Conservation (phyloP, 1,139 yeast species). For the Yarrowia galli region DNA sequence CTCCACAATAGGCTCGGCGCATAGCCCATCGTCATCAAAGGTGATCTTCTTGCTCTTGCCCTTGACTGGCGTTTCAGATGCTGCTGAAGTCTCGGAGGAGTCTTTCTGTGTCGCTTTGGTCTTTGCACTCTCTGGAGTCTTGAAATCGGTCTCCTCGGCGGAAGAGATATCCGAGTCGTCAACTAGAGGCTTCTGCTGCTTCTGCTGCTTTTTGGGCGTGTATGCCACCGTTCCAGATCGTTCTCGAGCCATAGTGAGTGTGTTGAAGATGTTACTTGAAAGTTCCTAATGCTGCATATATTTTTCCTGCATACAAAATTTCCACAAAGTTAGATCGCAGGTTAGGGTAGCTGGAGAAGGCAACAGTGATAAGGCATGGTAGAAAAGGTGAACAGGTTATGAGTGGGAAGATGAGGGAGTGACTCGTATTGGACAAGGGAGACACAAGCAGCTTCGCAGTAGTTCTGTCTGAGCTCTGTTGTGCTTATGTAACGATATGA, state of each 20-base stretch:
- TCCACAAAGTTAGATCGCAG: neutral
- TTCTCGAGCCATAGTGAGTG: constrained; percentile 35
- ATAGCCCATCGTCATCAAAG: constrained; percentile 17
- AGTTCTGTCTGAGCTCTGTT: too few species aligned
- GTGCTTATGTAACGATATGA: too few species aligned
- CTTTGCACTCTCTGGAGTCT: constrained; percentile 19
- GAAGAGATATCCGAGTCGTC: neutral
- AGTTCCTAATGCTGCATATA: neutral
- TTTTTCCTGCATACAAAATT: constrained; percentile 12
- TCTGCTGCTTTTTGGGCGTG: constrained; percentile 19
- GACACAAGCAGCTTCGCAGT: too few species aligned
- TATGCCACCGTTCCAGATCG: constrained; percentile 22
- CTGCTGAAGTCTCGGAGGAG: neutral
- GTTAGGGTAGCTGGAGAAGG: neutral
- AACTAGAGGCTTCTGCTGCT: neutral
- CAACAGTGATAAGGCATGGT: neutral
- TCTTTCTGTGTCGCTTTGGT: neutral
- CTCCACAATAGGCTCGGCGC: constrained; percentile 12
- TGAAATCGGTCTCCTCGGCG: neutral
- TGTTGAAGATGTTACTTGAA: neutral
- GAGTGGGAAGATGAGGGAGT: neutral
- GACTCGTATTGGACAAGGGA: too few species aligned
- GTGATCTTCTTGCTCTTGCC: constrained; percentile 20
- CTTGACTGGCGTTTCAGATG: constrained; percentile 5
- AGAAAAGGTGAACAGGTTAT: neutral